phyloP scores from a whole-genome alignment of 305 asterid species.

The Fraxinus latifolia region DNA sequence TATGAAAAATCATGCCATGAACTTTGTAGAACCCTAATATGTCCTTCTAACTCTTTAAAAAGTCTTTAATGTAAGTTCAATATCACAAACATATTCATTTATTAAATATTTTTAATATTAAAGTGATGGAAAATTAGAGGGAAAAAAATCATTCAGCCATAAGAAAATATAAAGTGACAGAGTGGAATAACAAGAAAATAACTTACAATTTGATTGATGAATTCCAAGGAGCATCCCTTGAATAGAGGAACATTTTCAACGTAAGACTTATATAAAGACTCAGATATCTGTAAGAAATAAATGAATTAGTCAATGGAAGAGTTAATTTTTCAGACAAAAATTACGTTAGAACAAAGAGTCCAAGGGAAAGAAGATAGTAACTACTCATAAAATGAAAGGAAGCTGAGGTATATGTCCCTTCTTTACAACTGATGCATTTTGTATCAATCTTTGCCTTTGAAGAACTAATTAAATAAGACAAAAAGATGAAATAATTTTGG shows the following conservation, averaged over 20 bases:
- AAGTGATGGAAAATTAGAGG: neutral
- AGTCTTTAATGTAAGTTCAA: neutral
- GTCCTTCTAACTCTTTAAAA: neutral
- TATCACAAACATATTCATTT: neutral
- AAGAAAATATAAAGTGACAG: neutral
- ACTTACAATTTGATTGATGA: slow-evolving; percentile 84
- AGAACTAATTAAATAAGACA: neutral
- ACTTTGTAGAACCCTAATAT: neutral
- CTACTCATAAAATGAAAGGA: neutral
- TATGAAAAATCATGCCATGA: neutral
- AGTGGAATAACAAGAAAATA: neutral
- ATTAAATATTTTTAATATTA: neutral
- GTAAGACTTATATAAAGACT: slow-evolving; percentile 54
- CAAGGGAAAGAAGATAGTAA: neutral
- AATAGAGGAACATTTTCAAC: slow-evolving; percentile 66
- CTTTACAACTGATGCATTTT: neutral
- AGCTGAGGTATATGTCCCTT: neutral
- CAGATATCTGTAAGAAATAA: slow-evolving; percentile 58
- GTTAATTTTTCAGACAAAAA: neutral
- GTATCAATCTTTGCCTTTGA: neutral
- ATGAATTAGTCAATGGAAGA: slow-evolving; percentile 3
- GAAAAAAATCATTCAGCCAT: neutral
- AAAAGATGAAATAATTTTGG: neutral
- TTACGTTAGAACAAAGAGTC: neutral
- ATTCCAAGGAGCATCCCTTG: slow-evolving; percentile 72